Base-by-base conservation (phyloP, 1,139 yeast species). In the Cylindricascospora bacillispora region DNA sequence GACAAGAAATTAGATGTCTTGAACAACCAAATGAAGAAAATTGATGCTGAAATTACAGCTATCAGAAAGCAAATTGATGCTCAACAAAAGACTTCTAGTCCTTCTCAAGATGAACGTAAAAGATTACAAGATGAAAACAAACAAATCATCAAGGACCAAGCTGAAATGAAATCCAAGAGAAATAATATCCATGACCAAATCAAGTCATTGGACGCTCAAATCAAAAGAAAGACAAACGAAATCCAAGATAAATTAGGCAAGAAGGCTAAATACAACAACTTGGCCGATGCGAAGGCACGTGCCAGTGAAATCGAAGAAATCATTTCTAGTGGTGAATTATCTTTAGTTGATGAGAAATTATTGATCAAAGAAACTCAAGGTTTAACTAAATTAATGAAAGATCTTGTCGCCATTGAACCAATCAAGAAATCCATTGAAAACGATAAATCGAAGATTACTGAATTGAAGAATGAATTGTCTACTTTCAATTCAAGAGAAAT, bases 291-390 rank as follows among this genome's bases (percentile, higher is more conserved):
- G 45, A 93, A 85, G 49, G 63, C 65, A 36, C 73, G 78, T 59
- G 71, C 86, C 56, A 57, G 60, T 41, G 63, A 67, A 52, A 70
- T 85, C 49, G 95, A 89, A 55, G 67, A 65, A 28, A 65, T 70
- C 44, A 77, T 89, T 40, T 85, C 81, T 38, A 62, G 81, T 31
- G 98, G 98, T 37, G 63, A 67, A 32, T 65, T 92, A 56, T 73
- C 83, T 50, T 72, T 92, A 52, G 97, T 86, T 32, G 95, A 89
- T 41, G 99, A 92, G 67, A 79, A 85, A 64, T 70, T 76, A 55
- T 62, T 66, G 44, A 73, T 92, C 45, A 80, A 80, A 61, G 97
- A 89, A 60, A 81, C 85, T 67, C 70, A 85, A 33, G 61, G 76
- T 31, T 70, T 89, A 56, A 77, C 92, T 59, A 83, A 82, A 61